Evolutionary conservation across 2,329 filamentous ascomycete species (phyloP), one percentile per base, ranked within the genome.

Genomic region (Arthrobotrys conoides): DNA sequence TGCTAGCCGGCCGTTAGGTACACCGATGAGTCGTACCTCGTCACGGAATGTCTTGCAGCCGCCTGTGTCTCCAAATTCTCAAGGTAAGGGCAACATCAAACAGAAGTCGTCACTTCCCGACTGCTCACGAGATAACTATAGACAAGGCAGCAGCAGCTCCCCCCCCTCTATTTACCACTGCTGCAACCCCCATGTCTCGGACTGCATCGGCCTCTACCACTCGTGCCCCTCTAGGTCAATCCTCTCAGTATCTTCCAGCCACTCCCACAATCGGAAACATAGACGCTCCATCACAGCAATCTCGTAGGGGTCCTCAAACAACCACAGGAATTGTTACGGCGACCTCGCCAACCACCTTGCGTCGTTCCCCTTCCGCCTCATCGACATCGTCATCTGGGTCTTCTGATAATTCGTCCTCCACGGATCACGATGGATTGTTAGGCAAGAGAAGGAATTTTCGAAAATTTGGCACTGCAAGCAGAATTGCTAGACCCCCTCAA

Each of bases 241-340:
- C 79, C 12, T 80, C 81, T 51, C 75, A 79, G 51, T 80, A 80
- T 69, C 73, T 79, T 72, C 80, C 55, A 65, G 71, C 57, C 66
- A 80, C 67, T 79, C 79, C 49, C 65, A 81, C 51, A 65, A 71
- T 73, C 61, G 79, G 44, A 71, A 70, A 57, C 41, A 6, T 76
- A 46, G 72, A 76, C 30, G 12, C 65, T 30, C 49, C 66, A 51
- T 66, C 65, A n/a, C 49, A 36, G 24, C 71, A 71, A 55, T 51
- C 79, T 41, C 73, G 80, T 16, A 77, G 80, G 30, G 64, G 68
- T 38, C 78, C 80, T 33, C 80, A 80, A 71, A 46, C 76, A 18
- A 75, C 75, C 46, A 71, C 76, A 41, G 79, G 76, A 27, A 81
- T 80, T 48, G 66, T 71, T 70, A 79, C 77, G 38, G 80, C 80